Base-by-base conservation (phyloP, 2,329 filamentous ascomycete species). In the Penicillium vulpinum region DNA sequence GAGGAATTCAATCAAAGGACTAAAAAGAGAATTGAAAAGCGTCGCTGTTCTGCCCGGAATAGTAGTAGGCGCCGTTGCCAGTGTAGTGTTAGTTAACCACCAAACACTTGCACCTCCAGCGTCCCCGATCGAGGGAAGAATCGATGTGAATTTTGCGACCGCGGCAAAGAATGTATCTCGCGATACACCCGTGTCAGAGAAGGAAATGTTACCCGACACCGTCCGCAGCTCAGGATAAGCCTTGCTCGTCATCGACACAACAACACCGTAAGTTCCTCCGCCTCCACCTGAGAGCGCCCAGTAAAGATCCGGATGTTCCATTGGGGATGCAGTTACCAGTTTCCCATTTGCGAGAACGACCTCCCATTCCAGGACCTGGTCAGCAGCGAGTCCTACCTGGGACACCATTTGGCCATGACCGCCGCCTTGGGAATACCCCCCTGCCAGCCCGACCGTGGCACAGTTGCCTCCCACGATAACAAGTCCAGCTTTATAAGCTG, bases 371-470 rank as follows among this genome's bases (percentile, higher is more conserved):
- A 65, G 50, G 6, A 55, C 48, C 29, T 57, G 61, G 31, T 61
- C 77, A 2, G 70, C 69, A 13, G 76, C 77, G 2, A 71, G 67
- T 0, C 75, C 80, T 67, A n/a, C 77, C 65, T 58, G 76, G 68
- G 60, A 80, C 75, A 2, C 73, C 71, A 16, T 70, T 74, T 39
- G 78, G 60, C 16, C 76, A 40, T 80, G 77, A 6, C 78, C 77
- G 26, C 77, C 78, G 16, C 77, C 75, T 31, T 72, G 70, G 0
- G 67, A 63, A 70, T 73, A 78, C 0, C 76, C 76, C 2, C 75
- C 74, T n/a, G 54, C 52, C 7, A 67, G 26, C 16, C 64, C 65
- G 4, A 62, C 41, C 3, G 54, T 52, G 26, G 21, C n/a, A n/a
- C 41, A 49, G 1, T 49, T 54, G 1, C 35, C 41, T 10, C 33